phyloP scores from a whole-genome alignment of 2,329 filamentous ascomycete species.

The Penicillium sp. region DNA sequence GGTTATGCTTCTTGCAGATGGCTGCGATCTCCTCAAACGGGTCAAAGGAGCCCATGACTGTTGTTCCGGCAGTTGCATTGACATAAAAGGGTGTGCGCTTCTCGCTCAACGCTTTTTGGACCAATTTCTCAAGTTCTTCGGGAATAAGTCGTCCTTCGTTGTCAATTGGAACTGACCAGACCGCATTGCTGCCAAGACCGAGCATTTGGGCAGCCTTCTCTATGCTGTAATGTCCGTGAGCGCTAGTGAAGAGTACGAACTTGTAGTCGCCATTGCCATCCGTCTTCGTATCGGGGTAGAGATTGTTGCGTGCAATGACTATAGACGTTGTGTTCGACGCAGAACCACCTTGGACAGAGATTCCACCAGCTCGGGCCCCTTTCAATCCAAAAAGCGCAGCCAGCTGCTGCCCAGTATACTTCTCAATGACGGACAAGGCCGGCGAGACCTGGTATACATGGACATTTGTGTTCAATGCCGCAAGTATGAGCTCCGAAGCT shows the following conservation, averaged over 20 bases:
- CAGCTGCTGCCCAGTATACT: conserved; percentile 73
- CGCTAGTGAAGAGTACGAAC: conserved; percentile 86
- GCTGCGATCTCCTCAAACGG: conserved; percentile 72
- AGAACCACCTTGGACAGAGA: conserved; percentile 79
- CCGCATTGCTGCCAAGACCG: conserved; percentile 77
- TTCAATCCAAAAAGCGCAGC: conserved; percentile 78
- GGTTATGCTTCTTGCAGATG: conserved; percentile 70
- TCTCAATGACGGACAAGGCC: conserved; percentile 84
- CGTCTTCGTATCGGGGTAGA: conserved; percentile 79
- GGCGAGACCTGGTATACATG: conserved; percentile 96
- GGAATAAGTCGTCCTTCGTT: conserved; percentile 72
- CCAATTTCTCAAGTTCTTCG: conserved; percentile 64
- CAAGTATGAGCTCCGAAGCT: conserved; percentile 81
- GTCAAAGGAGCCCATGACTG: conserved; percentile 88
- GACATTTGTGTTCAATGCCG: conserved; percentile 87
- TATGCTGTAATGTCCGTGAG: conserved; percentile 90
- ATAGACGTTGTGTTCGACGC: conserved; percentile 85
- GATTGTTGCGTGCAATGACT: conserved; percentile 82
- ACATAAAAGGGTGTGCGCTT: conserved; percentile 90
- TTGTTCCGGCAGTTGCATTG: conserved; percentile 94
- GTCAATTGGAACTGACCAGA: conserved; percentile 78
- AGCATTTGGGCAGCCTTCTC: conserved; percentile 93
- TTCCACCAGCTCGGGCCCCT: conserved; percentile 70
- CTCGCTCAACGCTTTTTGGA: conserved; percentile 65
- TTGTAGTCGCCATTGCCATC: conserved; percentile 67